phyloP scores from a whole-genome alignment of 768 basidiomycete species.

The Sporobolomyces pararoseus region DNA sequence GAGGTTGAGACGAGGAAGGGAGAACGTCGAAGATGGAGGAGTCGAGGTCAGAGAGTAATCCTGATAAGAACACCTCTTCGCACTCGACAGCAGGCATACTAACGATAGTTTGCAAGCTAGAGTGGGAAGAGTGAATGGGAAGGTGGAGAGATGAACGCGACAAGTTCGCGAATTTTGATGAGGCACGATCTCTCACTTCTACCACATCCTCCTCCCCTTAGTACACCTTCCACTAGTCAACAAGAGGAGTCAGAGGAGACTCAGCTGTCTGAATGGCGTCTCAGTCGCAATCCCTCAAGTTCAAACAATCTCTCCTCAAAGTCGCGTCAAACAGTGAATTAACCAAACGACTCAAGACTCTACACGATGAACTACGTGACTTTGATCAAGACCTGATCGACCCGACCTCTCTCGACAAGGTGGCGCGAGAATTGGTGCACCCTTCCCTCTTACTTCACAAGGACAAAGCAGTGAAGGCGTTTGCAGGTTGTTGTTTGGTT shows the following conservation, averaged over 20 bases:
- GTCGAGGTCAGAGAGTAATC: constrained; percentile 58
- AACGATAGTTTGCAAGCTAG: no score
- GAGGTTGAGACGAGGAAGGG: constrained; percentile 39
- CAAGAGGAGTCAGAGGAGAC: not conserved
- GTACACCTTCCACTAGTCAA: not conserved
- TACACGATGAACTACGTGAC: constrained; percentile 59
- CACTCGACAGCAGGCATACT: constrained; percentile 46
- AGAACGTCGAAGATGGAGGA: constrained; percentile 56
- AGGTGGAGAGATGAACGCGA: not conserved
- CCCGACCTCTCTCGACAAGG: constrained; percentile 62
- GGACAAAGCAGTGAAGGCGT: constrained; percentile 92
- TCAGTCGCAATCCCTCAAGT: constrained; percentile 15
- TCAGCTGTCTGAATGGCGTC: no score
- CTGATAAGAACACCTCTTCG: constrained; percentile 62
- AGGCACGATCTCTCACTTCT: not conserved
- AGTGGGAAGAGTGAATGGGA: not conserved
- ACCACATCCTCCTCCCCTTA: not conserved
- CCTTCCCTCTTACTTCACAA: constrained; percentile 83
- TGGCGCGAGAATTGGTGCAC: constrained; percentile 74
- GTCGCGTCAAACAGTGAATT: constrained; percentile 17
- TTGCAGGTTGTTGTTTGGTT: constrained; percentile 86
- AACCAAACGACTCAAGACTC: constrained; percentile 43
- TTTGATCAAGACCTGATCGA: constrained; percentile 87
- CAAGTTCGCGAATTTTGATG: no score
- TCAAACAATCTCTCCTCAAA: constrained; percentile 15